Percentiles rank a stretch among this genome's conserved stretches.
Evolutionary conservation across 192 early-diverging fungal genomes (phyloP).

Genomic region (Backusella mclennaniae): DNA sequence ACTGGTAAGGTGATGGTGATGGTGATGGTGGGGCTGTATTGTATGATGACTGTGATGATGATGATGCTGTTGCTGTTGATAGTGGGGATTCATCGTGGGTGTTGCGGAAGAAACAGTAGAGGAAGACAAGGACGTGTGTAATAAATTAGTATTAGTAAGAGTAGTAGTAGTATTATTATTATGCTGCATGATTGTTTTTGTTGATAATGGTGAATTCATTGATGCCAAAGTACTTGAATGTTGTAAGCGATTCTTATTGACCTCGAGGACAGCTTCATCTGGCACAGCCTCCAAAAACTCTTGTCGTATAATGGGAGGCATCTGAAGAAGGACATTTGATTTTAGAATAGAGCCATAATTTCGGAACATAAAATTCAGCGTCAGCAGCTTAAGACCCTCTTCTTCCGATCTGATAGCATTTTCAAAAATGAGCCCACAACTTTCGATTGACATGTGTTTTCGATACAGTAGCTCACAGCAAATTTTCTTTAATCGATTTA

Average conservation of each 20-base stretch:
- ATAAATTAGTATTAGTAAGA: constrained; percentile 1
- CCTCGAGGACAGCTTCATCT: constrained; percentile 44
- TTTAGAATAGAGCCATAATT: constrained; percentile 53
- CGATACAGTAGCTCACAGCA: constrained; percentile 49
- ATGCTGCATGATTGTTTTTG: neutral
- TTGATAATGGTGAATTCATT: neutral
- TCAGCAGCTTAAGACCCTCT: constrained; percentile 45
- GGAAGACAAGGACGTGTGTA: constrained; percentile 1
- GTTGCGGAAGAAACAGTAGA: constrained; percentile 1
- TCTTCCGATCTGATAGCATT: constrained; percentile 51
- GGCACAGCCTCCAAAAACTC: constrained; percentile 51
- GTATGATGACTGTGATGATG: neutral
- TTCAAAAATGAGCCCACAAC: constrained; percentile 51
- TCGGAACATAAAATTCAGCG: constrained; percentile 50
- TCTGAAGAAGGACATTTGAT: constrained; percentile 39
- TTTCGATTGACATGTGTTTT: constrained; percentile 45
- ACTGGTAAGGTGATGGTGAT: neutral
- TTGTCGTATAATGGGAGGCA: constrained; percentile 36
- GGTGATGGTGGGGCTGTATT: neutral
- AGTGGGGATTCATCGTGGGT: neutral
- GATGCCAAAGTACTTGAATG: neutral
- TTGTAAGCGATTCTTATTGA: constrained; percentile 15
- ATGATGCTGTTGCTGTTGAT: neutral
- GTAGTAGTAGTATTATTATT: neutral
- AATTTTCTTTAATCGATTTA: constrained; percentile 56